Base-by-base conservation (phyloP, 352 stramenopile genomes). In the Globisporangium solare region DNA sequence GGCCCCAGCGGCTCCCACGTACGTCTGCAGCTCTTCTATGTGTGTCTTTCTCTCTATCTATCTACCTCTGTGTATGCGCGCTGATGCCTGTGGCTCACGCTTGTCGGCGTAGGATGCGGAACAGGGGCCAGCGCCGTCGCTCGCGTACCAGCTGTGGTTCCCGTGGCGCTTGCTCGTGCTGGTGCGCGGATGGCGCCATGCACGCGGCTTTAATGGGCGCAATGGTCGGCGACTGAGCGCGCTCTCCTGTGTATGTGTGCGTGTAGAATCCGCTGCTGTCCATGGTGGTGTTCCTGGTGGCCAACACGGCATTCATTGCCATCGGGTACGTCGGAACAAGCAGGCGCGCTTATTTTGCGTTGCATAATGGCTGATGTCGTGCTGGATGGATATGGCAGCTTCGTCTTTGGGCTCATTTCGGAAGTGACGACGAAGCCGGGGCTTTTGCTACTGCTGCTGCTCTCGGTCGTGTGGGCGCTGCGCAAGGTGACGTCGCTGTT, bases 71-170 rank as follows among this genome's bases (percentile, higher is more conserved):
- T 15, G 21, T 24, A 39, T 37, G 14, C 6, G 2, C 27, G 14
- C 39, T 3, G 39, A n/a, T 13, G 20, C 27, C 52, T 27, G 24
- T 24, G 12, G 0, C 46, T 43, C 14, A n/a, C 41, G 39, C 15
- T 17, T 47, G 17, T 42, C 27, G 14, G 17, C 41, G 22, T n/a
- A 8, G n/a, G 0, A 32, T 49, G 24, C 49, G 35, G 50, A 42
- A 5, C 0, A 27, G 8, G 58, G 58, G 5, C 51, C 43, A 3
- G 35, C 48, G n/a, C 31, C 53, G 22, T 80, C 73, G 13, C 59
- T 91, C 15, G 81, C 76, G 27, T 55, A 78, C 47, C 75, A 92
- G 66, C 57, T 92, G 47, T 92, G 83, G 83, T 70, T 86, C 55
- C 83, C 83, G 18, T 92, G 67, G 62, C 76, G 78, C 2, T 49